Base-by-base conservation (phyloP, 2,329 filamentous ascomycete genomes). In the Beauveria varroae region DNA sequence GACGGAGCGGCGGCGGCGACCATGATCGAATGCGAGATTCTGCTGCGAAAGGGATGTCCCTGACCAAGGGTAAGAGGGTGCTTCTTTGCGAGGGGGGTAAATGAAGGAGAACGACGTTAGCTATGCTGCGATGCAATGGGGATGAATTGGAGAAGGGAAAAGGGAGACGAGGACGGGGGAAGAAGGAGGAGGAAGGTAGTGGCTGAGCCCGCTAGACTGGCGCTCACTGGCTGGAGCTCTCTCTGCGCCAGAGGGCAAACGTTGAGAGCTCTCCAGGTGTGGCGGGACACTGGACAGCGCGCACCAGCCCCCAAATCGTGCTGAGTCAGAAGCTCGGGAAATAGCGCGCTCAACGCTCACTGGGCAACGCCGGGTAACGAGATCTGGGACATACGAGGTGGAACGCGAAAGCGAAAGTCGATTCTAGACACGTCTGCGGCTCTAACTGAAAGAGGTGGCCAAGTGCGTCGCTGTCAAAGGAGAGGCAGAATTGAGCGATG, bases 11-110 rank as follows among this genome's bases (percentile, higher is more conserved):
- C 75, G 71, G 80, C 78, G 73, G 82, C 78, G 76, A 85, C 85
- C 85, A 89, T 79, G 77, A 51, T 74, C 73, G 72, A 73, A 76
- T 52, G 46, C 24, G 47, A 24, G n/a, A 24, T 37, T 57, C 80
- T 78, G 79, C 78, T 78, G 70, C 76, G 73, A 69, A 73, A 67
- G 75, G 74, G 82, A 78, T 85, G 87, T 89, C 90, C 93, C 93
- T 95, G 93, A 98, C 93, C 93, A 96, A 97, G 93, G 93, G 91
- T 89, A 80, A 30, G 79, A 86, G 84, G 86, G 80, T 87, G 91
- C 90, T 92, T 92, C 91, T 84, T 93, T 84, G 91, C 90, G 72
- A 72, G 65, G 64, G 65, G 65, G 61, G 62, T 53, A 63, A 67
- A 66, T 5, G 63, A 61, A 64, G 55, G 64, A 63, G 60, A 58